Conservation (phyloP, 2,329 filamentous ascomycete species). For the Neophaeococcomyces aloes region DNA sequence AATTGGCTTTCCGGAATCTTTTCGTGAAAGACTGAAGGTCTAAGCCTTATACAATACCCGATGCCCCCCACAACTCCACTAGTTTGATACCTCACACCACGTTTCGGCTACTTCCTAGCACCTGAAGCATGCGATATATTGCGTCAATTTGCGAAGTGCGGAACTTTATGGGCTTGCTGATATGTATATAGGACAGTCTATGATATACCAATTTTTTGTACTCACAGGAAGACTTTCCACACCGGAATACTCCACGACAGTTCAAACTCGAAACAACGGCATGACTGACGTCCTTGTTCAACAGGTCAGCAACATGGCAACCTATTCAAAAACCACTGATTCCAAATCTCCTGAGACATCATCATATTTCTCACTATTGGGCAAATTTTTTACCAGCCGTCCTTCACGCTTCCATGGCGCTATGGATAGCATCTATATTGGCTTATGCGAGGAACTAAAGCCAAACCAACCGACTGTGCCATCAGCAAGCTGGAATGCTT, state of each 20-base stretch:
- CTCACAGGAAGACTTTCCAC: neutral
- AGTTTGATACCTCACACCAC: too few relatives aligned
- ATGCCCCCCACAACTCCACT: too few relatives aligned
- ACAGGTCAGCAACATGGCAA: neutral
- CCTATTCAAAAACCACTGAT: too few relatives aligned
- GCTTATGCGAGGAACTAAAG: constrained; percentile 3
- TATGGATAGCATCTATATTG: neutral
- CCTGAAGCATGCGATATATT: too few relatives aligned
- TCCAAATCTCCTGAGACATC: neutral
- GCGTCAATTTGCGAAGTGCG: too few relatives aligned
- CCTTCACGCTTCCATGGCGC: neutral
- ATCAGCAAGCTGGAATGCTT: constrained; percentile 3
- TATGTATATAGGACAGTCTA: too few relatives aligned
- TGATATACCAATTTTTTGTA: too few relatives aligned
- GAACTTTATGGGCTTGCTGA: too few relatives aligned
- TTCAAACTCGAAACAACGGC: neutral
- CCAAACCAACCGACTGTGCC: neutral
- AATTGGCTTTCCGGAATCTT: too few relatives aligned
- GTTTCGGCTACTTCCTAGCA: too few relatives aligned
- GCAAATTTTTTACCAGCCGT: neutral
- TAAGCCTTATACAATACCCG: too few relatives aligned
- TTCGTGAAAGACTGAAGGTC: too few relatives aligned
- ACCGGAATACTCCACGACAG: neutral
- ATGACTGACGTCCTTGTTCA: neutral
- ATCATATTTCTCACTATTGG: constrained; percentile 1